phyloP scores from a whole-genome alignment of 108 stramenopile genomes.

The Ochromonas danica region DNA sequence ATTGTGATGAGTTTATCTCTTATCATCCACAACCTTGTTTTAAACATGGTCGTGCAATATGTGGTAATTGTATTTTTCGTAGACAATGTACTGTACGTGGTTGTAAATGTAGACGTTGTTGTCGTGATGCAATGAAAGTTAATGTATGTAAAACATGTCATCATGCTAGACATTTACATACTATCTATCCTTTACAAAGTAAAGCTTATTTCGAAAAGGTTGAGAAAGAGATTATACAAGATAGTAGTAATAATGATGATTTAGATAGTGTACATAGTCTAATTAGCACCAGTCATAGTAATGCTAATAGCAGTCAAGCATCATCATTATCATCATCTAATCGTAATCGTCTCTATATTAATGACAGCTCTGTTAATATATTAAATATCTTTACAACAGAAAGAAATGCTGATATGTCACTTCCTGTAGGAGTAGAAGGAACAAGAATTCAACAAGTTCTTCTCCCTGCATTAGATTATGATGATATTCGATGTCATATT shows the following conservation, averaged over 20 bases:
- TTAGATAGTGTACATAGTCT: no score
- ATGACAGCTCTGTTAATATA: neutral
- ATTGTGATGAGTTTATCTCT: neutral
- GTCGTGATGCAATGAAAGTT: neutral
- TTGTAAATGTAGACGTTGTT: neutral
- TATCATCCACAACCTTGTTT: neutral
- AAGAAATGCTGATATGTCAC: conserved; percentile 3
- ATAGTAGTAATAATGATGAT: no score
- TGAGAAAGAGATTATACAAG: neutral
- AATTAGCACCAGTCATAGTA: no score
- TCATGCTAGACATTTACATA: conserved; percentile 2
- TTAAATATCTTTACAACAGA: neutral
- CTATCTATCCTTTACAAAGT: neutral
- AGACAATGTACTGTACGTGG: neutral
- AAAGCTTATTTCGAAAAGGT: conserved; percentile 2
- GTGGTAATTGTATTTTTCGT: conserved; percentile 7
- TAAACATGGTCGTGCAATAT: conserved; percentile 2
- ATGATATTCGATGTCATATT: neutral
- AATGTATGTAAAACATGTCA: neutral
- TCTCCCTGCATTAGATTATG: neutral
- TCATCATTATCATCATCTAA: neutral
- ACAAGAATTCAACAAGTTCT: neutral
- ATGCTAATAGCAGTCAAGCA: no score
- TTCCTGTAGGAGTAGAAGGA: neutral
- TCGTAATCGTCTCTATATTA: neutral